Conservation (phyloP, 2,329 filamentous ascomycete species). For the Cytospora piceae region DNA sequence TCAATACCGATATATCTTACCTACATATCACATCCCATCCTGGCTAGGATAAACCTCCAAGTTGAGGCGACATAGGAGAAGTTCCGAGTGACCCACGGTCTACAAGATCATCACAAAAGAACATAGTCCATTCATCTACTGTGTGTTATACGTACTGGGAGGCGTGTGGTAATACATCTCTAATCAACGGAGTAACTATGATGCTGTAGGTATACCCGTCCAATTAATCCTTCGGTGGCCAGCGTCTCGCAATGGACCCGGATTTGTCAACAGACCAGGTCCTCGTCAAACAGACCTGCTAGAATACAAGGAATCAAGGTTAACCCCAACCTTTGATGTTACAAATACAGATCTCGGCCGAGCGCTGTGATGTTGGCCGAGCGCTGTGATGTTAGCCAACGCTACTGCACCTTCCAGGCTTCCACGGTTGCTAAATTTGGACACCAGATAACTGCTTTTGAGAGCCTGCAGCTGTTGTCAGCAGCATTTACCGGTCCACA, state of each 20-base stretch:
- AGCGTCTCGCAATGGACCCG: background rate
- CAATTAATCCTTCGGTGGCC: background rate
- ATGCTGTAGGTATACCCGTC: background rate
- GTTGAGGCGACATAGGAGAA: background rate
- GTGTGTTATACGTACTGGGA: background rate
- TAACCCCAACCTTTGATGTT: background rate
- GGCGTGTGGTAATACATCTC: background rate
- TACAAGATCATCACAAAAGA: background rate
- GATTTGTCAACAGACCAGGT: background rate
- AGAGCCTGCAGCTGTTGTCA: background rate
- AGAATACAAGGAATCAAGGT: slow-evolving; percentile 16
- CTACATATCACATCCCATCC: background rate
- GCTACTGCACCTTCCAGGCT: slow-evolving; percentile 27
- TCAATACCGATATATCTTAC: background rate
- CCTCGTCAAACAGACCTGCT: background rate
- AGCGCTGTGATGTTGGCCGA: slow-evolving; percentile 26
- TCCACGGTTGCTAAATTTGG: slow-evolving; percentile 25
- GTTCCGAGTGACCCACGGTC: background rate
- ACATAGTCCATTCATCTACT: background rate
- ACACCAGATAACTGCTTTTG: background rate
- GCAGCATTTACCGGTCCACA: background rate
- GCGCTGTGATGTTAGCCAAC: slow-evolving; percentile 28
- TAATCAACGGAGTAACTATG: background rate
- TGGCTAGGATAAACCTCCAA: background rate
- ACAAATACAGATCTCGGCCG: background rate